Percentiles rank a stretch among this genome's conserved stretches.
These are phyloP conservation scores for Fusarium sp. DNA, from an alignment of 2,329 filamentous ascomycete genomes.

Conservation along the genomic window DNA sequence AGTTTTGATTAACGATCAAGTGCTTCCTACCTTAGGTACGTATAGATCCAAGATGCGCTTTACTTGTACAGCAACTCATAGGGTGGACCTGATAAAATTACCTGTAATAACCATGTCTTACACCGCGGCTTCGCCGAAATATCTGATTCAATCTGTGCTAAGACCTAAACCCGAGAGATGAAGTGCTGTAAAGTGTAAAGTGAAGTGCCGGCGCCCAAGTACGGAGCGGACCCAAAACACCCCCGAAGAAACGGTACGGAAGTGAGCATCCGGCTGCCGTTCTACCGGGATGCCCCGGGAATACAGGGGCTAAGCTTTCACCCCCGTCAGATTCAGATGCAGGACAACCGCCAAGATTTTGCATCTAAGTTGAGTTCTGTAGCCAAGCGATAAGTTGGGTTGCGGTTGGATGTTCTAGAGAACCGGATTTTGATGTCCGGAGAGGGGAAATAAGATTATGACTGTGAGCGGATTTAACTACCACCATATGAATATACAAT, in stretches of 20 bases:
- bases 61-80: neutral
- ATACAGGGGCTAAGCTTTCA: constrained; percentile 20
- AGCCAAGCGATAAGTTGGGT: neutral
- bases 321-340: constrained; percentile 21
- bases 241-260: constrained; percentile 36
- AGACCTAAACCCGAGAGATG: neutral
- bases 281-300: constrained; percentile 38
- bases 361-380: constrained; percentile 15
- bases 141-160: constrained; percentile 7
- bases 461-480: neutral
- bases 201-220: constrained; percentile 19
- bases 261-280: constrained; percentile 32
- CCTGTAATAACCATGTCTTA: neutral
- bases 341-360: constrained; percentile 26
- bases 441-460: neutral
- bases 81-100: constrained; percentile 3
- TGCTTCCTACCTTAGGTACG: neutral
- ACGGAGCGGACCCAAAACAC: constrained; percentile 24
- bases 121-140: constrained; percentile 25
- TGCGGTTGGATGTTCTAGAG: neutral
- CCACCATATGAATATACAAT: neutral
- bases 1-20: neutral
- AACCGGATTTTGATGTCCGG: constrained; percentile 7
- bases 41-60: neutral
- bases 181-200: constrained; percentile 6